Evolutionary conservation across 768 basidiomycete species (phyloP).

Genomic region (Xanthoconium purpureum): DNA sequence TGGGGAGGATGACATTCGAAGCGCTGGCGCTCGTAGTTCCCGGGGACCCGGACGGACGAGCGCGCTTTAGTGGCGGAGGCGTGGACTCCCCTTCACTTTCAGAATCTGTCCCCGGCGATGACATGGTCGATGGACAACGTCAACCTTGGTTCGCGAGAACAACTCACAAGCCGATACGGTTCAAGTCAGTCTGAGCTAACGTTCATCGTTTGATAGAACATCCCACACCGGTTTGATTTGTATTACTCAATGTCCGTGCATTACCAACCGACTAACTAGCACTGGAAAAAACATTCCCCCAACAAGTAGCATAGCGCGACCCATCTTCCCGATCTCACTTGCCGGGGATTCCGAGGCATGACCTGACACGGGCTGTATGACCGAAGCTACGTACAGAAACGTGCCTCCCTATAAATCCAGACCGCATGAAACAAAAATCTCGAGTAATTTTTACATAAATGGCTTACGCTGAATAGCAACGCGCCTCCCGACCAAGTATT

Average conservation of each 20-base stretch:
- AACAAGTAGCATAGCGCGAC: constrained; percentile 53
- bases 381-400: constrained; percentile 92
- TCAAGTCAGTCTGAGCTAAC: background rate
- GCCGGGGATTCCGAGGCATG: constrained; percentile 34
- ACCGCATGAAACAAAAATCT: background rate
- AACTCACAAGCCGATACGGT: background rate
- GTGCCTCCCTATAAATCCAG: constrained; percentile 68
- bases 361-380: constrained; percentile 72
- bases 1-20: constrained; percentile 19
- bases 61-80: constrained; percentile 38
- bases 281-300: constrained; percentile 73
- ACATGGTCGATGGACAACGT: constrained; percentile 21
- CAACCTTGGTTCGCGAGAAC: background rate
- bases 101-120: constrained; percentile 28
- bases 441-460: background rate
- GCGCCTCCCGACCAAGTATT: constrained; percentile 68
- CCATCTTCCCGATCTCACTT: constrained; percentile 42
- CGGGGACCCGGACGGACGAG: constrained; percentile 34
- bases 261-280: constrained; percentile 54
- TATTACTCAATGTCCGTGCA: constrained; percentile 49
- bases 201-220: background rate
- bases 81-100: constrained; percentile 26
- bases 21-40: constrained; percentile 19
- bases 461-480: constrained; percentile 77
- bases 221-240: background rate